Percentiles rank a stretch among this genome's conserved stretches.
Conservation (phyloP, 2,329 filamentous ascomycete species). For the Fusarium falciforme region DNA sequence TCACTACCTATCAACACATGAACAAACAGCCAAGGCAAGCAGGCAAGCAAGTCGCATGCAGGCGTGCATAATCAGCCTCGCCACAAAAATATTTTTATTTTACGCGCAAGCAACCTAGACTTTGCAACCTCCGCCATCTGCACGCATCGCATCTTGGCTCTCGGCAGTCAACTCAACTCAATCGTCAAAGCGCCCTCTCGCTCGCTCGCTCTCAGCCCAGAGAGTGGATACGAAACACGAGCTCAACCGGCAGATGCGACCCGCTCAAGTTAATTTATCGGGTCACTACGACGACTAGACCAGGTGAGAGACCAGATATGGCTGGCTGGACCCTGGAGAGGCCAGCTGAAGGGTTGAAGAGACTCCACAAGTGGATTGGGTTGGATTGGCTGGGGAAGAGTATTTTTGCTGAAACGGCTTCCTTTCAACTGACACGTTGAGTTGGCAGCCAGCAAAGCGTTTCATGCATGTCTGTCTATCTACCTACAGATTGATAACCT, state of each 20-base stretch:
- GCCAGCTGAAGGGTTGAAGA: neutral
- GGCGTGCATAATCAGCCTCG: neutral
- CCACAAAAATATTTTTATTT: neutral
- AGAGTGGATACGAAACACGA: slow-evolving; percentile 18
- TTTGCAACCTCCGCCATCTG: neutral
- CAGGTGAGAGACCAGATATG: slow-evolving; percentile 7
- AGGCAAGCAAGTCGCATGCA: neutral
- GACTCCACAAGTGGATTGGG: slow-evolving; percentile 17
- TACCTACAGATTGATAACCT: slow-evolving; percentile 6
- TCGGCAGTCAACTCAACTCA: neutral
- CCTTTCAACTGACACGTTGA: slow-evolving; percentile 5
- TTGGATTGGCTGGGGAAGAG: neutral
- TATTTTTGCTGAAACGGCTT: slow-evolving; percentile 1
- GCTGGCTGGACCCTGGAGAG: neutral
- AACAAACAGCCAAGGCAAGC: neutral
- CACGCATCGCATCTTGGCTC: neutral
- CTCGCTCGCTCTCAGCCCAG: neutral
- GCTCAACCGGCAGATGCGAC: neutral
- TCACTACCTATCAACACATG: neutral
- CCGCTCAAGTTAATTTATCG: slow-evolving; percentile 31
- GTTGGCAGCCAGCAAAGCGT: slow-evolving; percentile 15
- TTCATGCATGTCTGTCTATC: neutral
- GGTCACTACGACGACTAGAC: slow-evolving; percentile 8
- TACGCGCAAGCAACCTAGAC: neutral
- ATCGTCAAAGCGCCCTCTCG: neutral